Evolutionary conservation across 441 rosid genomes (phyloP), one percentile per base, ranked within the genome.

Genomic region (Croton laevigatus): DNA sequence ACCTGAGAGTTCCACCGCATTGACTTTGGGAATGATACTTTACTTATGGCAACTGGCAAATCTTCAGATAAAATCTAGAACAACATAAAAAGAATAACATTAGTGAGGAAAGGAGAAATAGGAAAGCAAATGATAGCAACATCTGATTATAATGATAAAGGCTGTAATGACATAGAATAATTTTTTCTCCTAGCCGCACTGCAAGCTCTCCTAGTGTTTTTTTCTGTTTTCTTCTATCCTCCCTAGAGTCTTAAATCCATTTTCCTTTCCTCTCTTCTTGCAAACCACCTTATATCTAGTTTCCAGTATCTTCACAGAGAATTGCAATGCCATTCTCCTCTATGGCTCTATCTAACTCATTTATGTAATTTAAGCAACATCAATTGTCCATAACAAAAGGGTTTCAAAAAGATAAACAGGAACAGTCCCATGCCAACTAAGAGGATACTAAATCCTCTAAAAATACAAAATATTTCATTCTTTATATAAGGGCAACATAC

Each of bases 1-100:
- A 82, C 96, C 91, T 83, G 91, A 78, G 99, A 94, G 81, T 87
- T 92, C 99, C 99, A 94, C 54, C 94, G 96, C 97, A 94, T 94
- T 14, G 99, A 87, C 85, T 92, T 92, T 42, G 89, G 90, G 87
- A 94, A 94, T 62, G 96, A 81, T 83, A 94, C 81, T 79, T 86
- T 92, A 72, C 91, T 81, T 78, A 94, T 81, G 73, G 76, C 72
- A 75, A 74, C 78, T 36, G 99, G 96, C 78, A 94, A 83, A 66
- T 88, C 94, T 82, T 89, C 94, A 70, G 94, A 86, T 62, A 94
- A 79, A 81, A 92, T 93, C 99, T 94, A 84, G 34, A n/a, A 73
- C 40, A 42, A 66, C 58, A 72, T 48, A 59, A 69, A 59, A 69
- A n/a, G 76, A 19, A 70, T 51, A 61, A 69, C 13, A 52, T 59